phyloP scores from a whole-genome alignment of 2,329 filamentous ascomycete species.

The Ceratocystis huliohia region DNA sequence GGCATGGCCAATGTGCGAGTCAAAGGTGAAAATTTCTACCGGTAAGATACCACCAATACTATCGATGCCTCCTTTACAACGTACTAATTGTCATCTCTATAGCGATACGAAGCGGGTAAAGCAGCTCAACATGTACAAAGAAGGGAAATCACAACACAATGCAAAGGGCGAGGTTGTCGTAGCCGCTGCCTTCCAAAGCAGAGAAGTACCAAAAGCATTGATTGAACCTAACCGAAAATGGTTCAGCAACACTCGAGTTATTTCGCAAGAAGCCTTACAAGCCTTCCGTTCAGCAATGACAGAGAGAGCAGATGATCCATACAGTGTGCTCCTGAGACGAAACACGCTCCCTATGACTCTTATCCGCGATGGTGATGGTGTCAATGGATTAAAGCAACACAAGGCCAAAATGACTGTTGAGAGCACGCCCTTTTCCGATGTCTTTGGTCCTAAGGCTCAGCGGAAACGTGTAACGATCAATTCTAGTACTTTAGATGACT shows the following conservation, averaged over 20 bases:
- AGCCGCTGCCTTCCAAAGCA: conserved; percentile 70
- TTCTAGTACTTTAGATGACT: conserved; percentile 66
- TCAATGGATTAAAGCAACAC: conserved; percentile 83
- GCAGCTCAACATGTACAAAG: conserved; percentile 79
- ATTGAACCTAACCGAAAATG: conserved; percentile 95
- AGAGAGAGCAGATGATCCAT: conserved; percentile 79
- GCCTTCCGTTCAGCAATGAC: conserved; percentile 87
- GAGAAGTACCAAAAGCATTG: conserved; percentile 67
- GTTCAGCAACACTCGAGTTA: conserved; percentile 85
- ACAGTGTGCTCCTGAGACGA: conserved; percentile 85
- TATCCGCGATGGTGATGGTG: conserved; percentile 59
- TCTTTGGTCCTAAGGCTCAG: conserved; percentile 88
- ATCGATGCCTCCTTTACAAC: not conserved
- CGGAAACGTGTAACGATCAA: conserved; percentile 83
- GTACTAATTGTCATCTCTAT: conserved; percentile 17
- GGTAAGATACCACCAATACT: conserved; percentile 36
- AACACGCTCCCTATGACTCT: conserved; percentile 96
- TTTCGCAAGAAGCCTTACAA: conserved; percentile 75
- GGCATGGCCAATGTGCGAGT: conserved; percentile 82
- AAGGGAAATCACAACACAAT: conserved; percentile 71
- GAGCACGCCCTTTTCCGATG: conserved; percentile 70
- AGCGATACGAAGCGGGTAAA: conserved; percentile 74
- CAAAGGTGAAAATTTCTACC: conserved; percentile 98
- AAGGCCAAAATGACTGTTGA: conserved; percentile 89
- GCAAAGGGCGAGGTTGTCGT: conserved; percentile 72